Conservation (phyloP, 148 eudicot species). For the Cornus controversa region DNA sequence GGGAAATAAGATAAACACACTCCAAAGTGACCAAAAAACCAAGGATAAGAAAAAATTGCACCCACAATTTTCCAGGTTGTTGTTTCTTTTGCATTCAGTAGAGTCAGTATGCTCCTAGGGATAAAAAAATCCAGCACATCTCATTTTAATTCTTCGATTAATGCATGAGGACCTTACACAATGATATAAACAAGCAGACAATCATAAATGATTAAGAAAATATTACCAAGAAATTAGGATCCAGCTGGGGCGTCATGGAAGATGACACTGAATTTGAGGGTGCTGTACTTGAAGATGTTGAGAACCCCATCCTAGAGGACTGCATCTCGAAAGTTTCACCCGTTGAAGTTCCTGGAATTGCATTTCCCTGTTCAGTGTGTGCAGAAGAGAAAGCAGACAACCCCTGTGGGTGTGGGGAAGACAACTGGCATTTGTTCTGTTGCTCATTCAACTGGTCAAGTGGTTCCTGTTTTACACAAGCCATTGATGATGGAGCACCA, state of each 20-base stretch:
- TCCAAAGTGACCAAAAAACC: too few relatives aligned
- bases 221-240: conserved; percentile 48
- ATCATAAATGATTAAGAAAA: not conserved
- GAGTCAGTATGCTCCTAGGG: too few relatives aligned
- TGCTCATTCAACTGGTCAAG: conserved; percentile 57
- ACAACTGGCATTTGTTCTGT: conserved; percentile 37
- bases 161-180: not conserved
- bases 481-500: conserved; percentile 40
- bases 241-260: conserved; percentile 32
- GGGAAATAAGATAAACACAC: too few relatives aligned
- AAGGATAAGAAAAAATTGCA: too few relatives aligned
- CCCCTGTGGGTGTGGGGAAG: conserved; percentile 46
- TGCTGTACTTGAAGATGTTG: conserved; percentile 30
- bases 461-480: conserved; percentile 67
- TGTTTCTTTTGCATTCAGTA: too few relatives aligned
- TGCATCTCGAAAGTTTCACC: conserved; percentile 58
- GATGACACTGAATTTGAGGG: conserved; percentile 33
- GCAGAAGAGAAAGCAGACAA: conserved; percentile 34
- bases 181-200: not conserved
- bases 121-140: too few relatives aligned
- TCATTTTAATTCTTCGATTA: conserved; percentile 10
- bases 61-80: too few relatives aligned
- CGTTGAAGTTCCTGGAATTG: conserved; percentile 35
- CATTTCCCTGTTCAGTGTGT: conserved; percentile 49
- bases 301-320: conserved; percentile 41